Base-by-base conservation (phyloP, 768 basidiomycete species). In the Pleurotus platypus region DNA sequence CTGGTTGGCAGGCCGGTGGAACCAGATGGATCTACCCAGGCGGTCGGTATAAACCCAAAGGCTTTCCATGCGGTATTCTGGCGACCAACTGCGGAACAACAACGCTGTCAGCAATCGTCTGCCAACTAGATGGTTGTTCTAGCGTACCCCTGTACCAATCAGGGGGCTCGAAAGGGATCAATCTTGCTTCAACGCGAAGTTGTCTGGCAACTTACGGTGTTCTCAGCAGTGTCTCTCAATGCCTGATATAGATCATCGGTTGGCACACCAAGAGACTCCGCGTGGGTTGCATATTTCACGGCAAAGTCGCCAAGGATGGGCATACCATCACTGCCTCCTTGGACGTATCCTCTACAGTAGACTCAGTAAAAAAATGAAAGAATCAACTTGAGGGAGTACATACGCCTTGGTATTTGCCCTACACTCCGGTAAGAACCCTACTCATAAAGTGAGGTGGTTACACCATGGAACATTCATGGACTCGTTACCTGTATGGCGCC, bases 11-110 rank as follows among this genome's bases (percentile, higher is more conserved):
- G 63, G 2, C 80, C 80, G 3, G 71, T 73, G 6, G 78, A 68
- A 11, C 78, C 78, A 18, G 75, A 76, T 1, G 79, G 78, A 57
- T 80, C 79, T 5, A 69, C 70, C 78, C 78, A 80, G 43, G 70
- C 68, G 0, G 79, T 81, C 8, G 78, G 78, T 45, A 80, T 78
- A 57, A 75, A 80, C 8, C 72, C 75, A 57, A 81, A 81, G 38
- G 65, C 69, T 57, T 73, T 80, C 79, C 79, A 81, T 12, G 76
- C 79, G 0, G 78, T 80, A 60, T 80, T 81, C 60, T 80, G 78
- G 20, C 79, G 67, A 6, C 80, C 80, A 18, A 80, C 77, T 75
- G 57, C 42, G 26, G 12, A 15, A n/a, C 15, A 16, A 39, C 30
- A 15, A 20, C 5, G 35, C 15, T 20, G 49, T 27, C 38, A 48